Evolutionary conservation across 1,284 basidiomycete genomes (phyloP), one percentile per base, ranked within the genome.

Genomic region (Cryptococcus amylolentus): DNA sequence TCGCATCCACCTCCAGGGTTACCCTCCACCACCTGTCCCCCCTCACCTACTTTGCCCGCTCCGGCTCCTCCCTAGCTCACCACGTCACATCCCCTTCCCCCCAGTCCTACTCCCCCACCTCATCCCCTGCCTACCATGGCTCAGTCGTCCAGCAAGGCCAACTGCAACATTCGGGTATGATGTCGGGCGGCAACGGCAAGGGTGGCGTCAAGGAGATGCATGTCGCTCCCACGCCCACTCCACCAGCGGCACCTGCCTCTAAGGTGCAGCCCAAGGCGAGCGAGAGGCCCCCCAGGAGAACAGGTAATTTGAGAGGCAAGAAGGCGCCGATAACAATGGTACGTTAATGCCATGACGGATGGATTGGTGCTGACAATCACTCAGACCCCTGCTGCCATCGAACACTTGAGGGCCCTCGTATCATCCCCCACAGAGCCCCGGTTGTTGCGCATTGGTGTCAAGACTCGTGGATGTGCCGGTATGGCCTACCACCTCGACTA

Each of bases 401-500:
- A 79, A 12, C 86, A 89, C 31, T 81, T 97, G 42, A 83, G 80
- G 8, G 82, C 81, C 10, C 82, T 98, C 23, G 78, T 91, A 57
- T 54, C 71, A 10, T 68, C 67, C 37, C 70, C 72, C 9, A 69
- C 71, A 45, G 68, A 72, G n/a, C 93, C 94, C 1, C 90, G 92
- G 71, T 83, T 96, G 56, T 88, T 99, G 60, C 88, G 95, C 8
- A 91, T 99, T 59, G 91, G 93, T 37, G 93, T 98, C 47, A 86
- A 88, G 67, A 96, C 98, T 79, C 97, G 98, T 78, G 96, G 96
- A n/a, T 99, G 96, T 76, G 96, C 96, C 0, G 96, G 96, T 7
- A 86, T 99, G 77, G 88, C 90, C 28, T 99, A 99, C 78, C 90
- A 98, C 75, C 84, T 98, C 53, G 95, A 98, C 70, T 99, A 98